phyloP scores from a whole-genome alignment of 345 rosid species.

The Brassica rapa region DNA sequence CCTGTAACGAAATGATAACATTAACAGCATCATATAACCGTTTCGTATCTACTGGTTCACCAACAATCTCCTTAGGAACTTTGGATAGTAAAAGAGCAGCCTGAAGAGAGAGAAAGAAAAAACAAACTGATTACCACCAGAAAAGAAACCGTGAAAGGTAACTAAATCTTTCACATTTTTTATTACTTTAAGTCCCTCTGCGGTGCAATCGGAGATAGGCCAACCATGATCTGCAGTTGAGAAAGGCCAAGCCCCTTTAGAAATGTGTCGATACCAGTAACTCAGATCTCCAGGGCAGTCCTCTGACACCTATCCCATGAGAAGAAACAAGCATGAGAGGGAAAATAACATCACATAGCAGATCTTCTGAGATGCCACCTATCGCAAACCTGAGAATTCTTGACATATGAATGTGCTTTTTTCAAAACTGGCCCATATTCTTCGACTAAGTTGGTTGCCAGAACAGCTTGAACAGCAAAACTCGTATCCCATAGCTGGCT shows the following conservation, averaged over 20 bases:
- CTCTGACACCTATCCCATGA: constrained; percentile 61
- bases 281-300: constrained; percentile 85
- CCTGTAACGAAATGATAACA: constrained; percentile 89
- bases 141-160: constrained; percentile 8
- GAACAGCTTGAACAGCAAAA: constrained; percentile 84
- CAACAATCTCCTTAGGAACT: constrained; percentile 74
- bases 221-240: constrained; percentile 98
- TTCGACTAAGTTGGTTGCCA: constrained; percentile 66
- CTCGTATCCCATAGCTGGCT: constrained; percentile 96
- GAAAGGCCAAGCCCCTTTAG: constrained; percentile 99
- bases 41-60: constrained; percentile 66
- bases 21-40: constrained; percentile 79
- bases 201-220: constrained; percentile 96
- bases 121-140: constrained; percentile 30
- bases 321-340: constrained; percentile 8
- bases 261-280: constrained; percentile 91
- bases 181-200: constrained; percentile 89
- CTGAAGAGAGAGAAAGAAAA: constrained; percentile 40
- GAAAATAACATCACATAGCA: constrained; percentile 7
- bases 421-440: constrained; percentile 68
- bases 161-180: neutral
- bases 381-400: constrained; percentile 70
- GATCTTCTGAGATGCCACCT: constrained; percentile 8
- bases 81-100: constrained; percentile 73
- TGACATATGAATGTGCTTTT: constrained; percentile 67